Conservation (phyloP, 306 rosid species). For the Nissolia schottii region DNA sequence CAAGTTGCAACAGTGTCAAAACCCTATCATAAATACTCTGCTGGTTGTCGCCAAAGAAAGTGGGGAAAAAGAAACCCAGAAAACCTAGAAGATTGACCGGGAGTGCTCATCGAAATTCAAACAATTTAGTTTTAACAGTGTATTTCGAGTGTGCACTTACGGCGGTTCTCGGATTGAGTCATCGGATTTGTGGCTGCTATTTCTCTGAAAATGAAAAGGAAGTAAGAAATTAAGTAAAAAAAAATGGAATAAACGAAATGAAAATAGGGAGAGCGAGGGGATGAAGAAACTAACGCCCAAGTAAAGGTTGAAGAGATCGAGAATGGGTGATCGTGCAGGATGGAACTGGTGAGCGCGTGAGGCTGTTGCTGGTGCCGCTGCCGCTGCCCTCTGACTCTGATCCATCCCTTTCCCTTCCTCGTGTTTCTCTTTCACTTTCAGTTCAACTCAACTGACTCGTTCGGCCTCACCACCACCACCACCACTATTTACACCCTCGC, state of each 20-base stretch:
- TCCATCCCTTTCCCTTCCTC: too few species aligned
- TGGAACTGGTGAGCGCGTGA: slow-evolving; percentile 72
- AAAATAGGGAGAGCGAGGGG: not conserved
- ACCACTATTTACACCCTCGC: too few species aligned
- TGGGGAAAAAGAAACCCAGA: not conserved
- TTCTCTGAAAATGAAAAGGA: slow-evolving; percentile 43
- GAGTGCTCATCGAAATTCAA: not conserved
- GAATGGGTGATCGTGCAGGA: slow-evolving; percentile 72
- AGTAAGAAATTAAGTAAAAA: not conserved
- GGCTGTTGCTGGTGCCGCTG: slow-evolving; percentile 12
- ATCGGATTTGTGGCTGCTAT: slow-evolving; percentile 55
- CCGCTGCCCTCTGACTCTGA: slow-evolving; percentile 52
- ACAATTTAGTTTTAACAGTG: too few species aligned
- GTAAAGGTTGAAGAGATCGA: slow-evolving; percentile 89
- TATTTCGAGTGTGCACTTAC: slow-evolving; percentile 26
- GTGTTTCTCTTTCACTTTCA: slow-evolving; percentile 8
- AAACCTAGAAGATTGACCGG: too few species aligned
- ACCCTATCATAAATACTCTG: too few species aligned
- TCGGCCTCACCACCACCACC: too few species aligned
- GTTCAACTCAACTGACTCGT: slow-evolving; percentile 7
- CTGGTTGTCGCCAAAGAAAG: too few species aligned
- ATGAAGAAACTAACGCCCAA: slow-evolving; percentile 34
- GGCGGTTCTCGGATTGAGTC: slow-evolving; percentile 64
- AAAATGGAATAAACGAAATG: not conserved
- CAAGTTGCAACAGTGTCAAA: too few species aligned